Conservation (phyloP, 2,329 filamentous ascomycete genomes). For the Ceratocystis colombiana region DNA sequence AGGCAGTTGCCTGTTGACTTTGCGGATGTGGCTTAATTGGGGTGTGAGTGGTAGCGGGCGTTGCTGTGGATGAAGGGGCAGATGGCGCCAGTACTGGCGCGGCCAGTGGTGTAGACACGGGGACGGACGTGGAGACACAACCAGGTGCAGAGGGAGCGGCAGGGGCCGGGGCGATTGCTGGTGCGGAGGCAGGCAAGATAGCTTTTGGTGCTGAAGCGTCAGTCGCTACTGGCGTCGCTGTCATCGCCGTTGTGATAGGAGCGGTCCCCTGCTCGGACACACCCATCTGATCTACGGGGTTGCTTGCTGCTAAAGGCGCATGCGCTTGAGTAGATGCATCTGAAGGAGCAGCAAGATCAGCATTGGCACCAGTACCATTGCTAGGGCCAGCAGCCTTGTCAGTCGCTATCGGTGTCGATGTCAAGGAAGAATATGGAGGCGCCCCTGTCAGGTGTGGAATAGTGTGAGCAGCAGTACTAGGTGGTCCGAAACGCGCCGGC, state of each 20-base stretch:
- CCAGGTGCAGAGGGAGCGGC: background rate
- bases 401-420: background rate
- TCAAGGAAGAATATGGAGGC: background rate
- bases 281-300: background rate
- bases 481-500: conserved; percentile 5
- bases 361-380: background rate
- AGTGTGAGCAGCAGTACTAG: conserved; percentile 10
- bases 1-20: background rate
- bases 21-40: conserved; percentile 4
- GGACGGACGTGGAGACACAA: background rate
- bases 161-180: background rate
- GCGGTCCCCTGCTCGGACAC: background rate
- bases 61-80: background rate
- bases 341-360: background rate
- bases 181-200: conserved; percentile 1
- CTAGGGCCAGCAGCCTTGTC: background rate
- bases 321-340: background rate
- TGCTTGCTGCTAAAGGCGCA: background rate
- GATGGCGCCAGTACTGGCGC: background rate
- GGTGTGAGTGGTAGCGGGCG: background rate
- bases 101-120: background rate
- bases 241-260: background rate
- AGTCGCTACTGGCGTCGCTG: background rate
- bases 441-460: conserved; percentile 1
- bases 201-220: background rate